Percentiles rank a stretch among this genome's conserved stretches.
Evolutionary conservation across 352 stramenopile genomes (phyloP).

Genomic region (Phytophthora megakarya): DNA sequence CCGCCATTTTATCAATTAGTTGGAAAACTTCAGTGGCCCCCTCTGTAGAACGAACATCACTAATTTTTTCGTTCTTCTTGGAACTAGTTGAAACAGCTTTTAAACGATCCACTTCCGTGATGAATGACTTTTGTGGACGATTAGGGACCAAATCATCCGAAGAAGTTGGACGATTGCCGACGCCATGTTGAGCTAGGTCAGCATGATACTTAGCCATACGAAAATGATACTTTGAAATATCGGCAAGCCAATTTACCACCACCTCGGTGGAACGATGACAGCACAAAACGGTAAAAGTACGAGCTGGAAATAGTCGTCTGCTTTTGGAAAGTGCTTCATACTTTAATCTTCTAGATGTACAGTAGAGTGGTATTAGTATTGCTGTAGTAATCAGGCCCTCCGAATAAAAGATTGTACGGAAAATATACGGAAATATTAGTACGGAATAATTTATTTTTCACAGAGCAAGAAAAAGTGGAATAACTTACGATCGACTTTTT

Average conservation of each 20-base stretch:
- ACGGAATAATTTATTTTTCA: no score
- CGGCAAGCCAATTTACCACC: background rate
- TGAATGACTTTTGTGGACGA: slow-evolving; percentile 33
- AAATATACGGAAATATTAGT: no score
- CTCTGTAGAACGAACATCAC: slow-evolving; percentile 15
- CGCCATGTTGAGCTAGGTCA: background rate
- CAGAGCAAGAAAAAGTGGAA: no score
- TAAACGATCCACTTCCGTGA: slow-evolving; percentile 39
- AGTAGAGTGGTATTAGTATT: no score
- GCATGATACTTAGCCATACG: background rate
- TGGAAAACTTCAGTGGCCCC: slow-evolving; percentile 50
- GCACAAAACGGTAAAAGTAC: no score
- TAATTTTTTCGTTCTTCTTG: slow-evolving; percentile 6
- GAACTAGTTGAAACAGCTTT: background rate
- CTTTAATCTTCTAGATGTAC: no score
- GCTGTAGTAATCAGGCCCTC: no score
- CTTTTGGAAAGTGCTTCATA: no score
- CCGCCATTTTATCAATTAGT: slow-evolving; percentile 53
- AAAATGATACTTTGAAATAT: background rate
- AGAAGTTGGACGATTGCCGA: background rate
- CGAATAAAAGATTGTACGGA: no score
- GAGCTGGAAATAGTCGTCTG: no score
- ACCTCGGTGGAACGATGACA: no score
- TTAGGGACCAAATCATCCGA: slow-evolving; percentile 4
- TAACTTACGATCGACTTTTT: no score